A percentile compares a stretch with the other conserved stretches of the same genome.
Evolutionary conservation across 352 stramenopile genomes (phyloP).

Genomic region (Globisporangium ultimum): DNA sequence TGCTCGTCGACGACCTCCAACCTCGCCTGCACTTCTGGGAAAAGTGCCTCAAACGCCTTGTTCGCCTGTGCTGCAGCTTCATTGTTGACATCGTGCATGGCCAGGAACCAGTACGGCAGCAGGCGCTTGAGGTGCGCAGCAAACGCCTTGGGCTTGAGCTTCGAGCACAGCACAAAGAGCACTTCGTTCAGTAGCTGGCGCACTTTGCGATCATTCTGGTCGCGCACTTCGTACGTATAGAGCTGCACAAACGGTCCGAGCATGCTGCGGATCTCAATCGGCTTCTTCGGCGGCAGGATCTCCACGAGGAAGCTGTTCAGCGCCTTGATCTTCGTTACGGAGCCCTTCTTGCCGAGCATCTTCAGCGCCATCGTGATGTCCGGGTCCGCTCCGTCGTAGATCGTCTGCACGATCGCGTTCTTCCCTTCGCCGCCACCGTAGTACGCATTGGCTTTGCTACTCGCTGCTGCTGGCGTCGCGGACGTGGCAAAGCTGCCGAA

Average conservation of each 20-base stretch:
- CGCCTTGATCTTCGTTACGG: conserved; percentile 81
- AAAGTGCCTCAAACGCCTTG: conserved; percentile 53
- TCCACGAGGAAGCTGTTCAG: conserved; percentile 54
- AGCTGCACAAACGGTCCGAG: conserved; percentile 75
- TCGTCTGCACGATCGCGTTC: conserved; percentile 29
- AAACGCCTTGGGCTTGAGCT: conserved; percentile 73
- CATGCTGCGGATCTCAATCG: conserved; percentile 59
- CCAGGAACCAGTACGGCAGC: conserved; percentile 75
- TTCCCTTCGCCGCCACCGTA: conserved; percentile 2
- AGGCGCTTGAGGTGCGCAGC: conserved; percentile 62
- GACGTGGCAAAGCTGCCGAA: conserved; percentile 63
- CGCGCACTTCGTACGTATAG: conserved; percentile 75
- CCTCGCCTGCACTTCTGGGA: conserved; percentile 29
- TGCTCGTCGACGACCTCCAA: conserved; percentile 38
- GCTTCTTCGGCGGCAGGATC: conserved; percentile 59
- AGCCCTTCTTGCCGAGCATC: conserved; percentile 82
- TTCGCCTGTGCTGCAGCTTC: conserved; percentile 50
- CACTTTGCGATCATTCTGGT: conserved; percentile 84
- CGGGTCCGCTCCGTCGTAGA: conserved; percentile 80
- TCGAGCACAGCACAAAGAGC: conserved; percentile 45
- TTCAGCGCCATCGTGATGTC: conserved; percentile 78
- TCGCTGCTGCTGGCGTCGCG: conserved; percentile 15
- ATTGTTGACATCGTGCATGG: conserved; percentile 71
- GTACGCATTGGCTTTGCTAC: not conserved
- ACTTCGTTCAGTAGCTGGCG: conserved; percentile 75